Evolutionary conservation across 1,284 basidiomycete genomes (phyloP), one percentile per base, ranked within the genome.

Genomic region (Cutaneotrichosporon cyanovorans): DNA sequence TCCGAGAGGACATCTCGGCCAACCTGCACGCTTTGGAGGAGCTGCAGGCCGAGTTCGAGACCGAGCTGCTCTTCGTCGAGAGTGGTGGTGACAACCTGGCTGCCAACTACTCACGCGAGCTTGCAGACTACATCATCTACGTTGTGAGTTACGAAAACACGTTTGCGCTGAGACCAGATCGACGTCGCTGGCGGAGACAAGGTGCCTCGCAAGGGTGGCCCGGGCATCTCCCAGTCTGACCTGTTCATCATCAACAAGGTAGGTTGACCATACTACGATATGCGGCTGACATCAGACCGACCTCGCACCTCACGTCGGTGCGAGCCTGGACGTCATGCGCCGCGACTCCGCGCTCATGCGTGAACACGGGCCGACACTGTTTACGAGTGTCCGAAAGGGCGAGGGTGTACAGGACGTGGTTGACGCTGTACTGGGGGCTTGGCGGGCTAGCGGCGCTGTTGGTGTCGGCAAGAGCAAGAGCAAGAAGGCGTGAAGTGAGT

Each of bases 81-180:
- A 87, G 84, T 54, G 93, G 93, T 32, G 93, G 92, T 14, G 93
- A 97, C 69, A 97, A 97, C 67, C 77, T 97, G 9, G 91, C 77
- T n/a, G 93, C 93, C 5, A 95, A 95, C 71, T 97, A 96, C 71
- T 91, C 87, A 37, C 78, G 92, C 49, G 93, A 98, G 69, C 74
- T 98, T 38, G 92, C 95, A 10, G 93, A 98, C 69, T 97, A 92
- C 67, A 96, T 97, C 67, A 88, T 95, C 66, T 91, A 92, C 69
- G 89, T 92, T 34, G 88, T 90, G 56, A 62, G 79, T 41, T 18
- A 19, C 14, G 39, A 19, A 19, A 32, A 9, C 37, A 32, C n/a
- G n/a, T n/a, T 28, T 7, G 9, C 18, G 16, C 40, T 18, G 12
- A 45, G 37, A 8, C n/a, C 58, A 76, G 58, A 79, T 79, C 50